Conservation (phyloP, 208 protist species). For the Trypanosoma theileri region DNA sequence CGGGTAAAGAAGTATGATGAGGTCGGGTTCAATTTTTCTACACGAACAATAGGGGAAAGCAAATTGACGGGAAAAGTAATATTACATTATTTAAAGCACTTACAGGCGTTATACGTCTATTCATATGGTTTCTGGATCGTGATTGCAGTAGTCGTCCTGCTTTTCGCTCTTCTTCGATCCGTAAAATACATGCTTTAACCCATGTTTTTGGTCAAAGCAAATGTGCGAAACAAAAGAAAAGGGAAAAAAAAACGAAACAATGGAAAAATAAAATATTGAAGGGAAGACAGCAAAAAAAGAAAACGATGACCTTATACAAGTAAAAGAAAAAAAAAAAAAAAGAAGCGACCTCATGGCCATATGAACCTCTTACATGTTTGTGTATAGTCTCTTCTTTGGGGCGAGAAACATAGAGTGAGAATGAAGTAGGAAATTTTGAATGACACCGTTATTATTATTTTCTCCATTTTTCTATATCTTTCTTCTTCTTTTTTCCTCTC, state of each 20-base stretch:
- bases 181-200: constrained; percentile 7
- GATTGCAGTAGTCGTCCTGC: constrained; percentile 29
- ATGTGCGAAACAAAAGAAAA: not conserved
- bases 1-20: constrained; percentile 63
- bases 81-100: constrained; percentile 79
- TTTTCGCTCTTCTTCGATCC: constrained; percentile 21
- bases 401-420: not conserved
- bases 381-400: not conserved
- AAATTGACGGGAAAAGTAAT: constrained; percentile 91
- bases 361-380: too few relatives aligned
- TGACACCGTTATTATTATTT: not conserved
- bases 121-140: constrained; percentile 45
- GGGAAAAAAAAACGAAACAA: not conserved
- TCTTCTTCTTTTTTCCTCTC: constrained; percentile 19
- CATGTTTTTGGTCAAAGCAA: not conserved
- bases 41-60: constrained; percentile 74
- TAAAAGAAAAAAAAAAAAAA: not conserved
- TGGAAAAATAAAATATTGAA: too few relatives aligned
- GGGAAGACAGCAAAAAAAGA: too few relatives aligned
- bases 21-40: constrained; percentile 85
- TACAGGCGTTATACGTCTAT: constrained; percentile 76
- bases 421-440: not conserved
- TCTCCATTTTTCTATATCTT: not conserved
- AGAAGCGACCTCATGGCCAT: too few relatives aligned
- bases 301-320: not conserved